phyloP scores from a whole-genome alignment of 345 rosid genomes.

The Crucihimalaya himalaica region DNA sequence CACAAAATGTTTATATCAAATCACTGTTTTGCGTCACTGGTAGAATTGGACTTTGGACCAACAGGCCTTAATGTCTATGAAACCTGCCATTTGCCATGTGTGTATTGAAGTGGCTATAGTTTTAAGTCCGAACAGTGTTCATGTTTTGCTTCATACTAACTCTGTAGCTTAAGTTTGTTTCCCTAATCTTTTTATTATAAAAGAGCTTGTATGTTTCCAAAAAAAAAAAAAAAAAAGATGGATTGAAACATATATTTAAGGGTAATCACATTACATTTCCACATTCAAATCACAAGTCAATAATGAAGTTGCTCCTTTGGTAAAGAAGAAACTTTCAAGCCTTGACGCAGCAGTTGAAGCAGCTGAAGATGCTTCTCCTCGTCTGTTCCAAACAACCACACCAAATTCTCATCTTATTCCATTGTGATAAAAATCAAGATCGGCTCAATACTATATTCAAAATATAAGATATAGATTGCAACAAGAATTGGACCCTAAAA shows the following conservation, averaged over 20 bases:
- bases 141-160: not conserved
- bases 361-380: constrained; percentile 74
- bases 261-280: constrained; percentile 27
- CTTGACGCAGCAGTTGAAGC: constrained; percentile 78
- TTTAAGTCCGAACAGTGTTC: not conserved
- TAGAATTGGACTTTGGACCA: no score
- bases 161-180: not conserved
- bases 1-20: not conserved
- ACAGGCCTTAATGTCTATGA: not conserved
- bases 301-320: constrained; percentile 10
- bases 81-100: not conserved
- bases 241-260: constrained; percentile 23
- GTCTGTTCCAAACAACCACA: constrained; percentile 46
- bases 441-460: not conserved
- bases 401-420: not conserved
- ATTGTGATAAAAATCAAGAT: not conserved
- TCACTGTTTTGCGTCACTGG: not conserved
- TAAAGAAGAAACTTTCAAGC: constrained; percentile 47
- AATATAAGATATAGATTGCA: not conserved
- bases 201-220: not conserved
- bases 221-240: not conserved
- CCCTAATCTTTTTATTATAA: not conserved
- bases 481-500: not conserved
- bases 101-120: not conserved
- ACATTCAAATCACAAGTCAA: constrained; percentile 22